Evolutionary conservation across 345 rosid genomes (phyloP), one percentile per base, ranked within the genome.

Genomic region (Acer negundo): DNA sequence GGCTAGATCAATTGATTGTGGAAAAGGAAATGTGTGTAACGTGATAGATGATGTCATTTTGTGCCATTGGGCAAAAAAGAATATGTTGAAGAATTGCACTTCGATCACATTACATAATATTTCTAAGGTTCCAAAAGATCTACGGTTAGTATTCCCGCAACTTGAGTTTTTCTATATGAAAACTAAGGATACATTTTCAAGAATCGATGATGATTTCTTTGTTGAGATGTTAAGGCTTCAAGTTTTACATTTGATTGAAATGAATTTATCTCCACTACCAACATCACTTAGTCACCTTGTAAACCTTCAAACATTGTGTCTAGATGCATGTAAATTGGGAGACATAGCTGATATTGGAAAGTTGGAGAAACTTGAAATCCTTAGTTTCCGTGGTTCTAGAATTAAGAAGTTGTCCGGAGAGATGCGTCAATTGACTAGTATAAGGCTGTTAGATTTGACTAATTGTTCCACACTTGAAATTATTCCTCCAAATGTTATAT

Each of bases 381-480:
- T 83, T 20, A 80, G 86, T 66, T 49, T 83, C n/a, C 0, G 10
- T 3, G 35, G 62, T 0, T 83, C 79, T 35, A 42, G 70, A 4
- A 68, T 77, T 7, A 24, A 23, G 31, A 19, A 7, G 7, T 22
- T 83, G 63, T 77, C 83, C 0, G 7, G 9, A 69, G 78, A 69
- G 12, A 6, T 79, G 0, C 38, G 67, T 38, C 2, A 73, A 0
- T 28, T 83, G 70, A 62, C 69, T 8, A 16, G 49, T 6, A 59
- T 79, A 20, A 63, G 55, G 42, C n/a, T 76, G 22, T 51, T 83
- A n/a, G 78, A 83, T 70, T 76, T 83, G 64, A 73, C 46, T 2
- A 0, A 58, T 12, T 79, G 78, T 65, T 10, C 31, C 12, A 23
- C 40, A 8, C 73, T 83, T 2, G 62, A 35, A 17, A 63, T 72